phyloP scores from a whole-genome alignment of 495 filamentous ascomycete genomes.

The Penicillium verhagenii region DNA sequence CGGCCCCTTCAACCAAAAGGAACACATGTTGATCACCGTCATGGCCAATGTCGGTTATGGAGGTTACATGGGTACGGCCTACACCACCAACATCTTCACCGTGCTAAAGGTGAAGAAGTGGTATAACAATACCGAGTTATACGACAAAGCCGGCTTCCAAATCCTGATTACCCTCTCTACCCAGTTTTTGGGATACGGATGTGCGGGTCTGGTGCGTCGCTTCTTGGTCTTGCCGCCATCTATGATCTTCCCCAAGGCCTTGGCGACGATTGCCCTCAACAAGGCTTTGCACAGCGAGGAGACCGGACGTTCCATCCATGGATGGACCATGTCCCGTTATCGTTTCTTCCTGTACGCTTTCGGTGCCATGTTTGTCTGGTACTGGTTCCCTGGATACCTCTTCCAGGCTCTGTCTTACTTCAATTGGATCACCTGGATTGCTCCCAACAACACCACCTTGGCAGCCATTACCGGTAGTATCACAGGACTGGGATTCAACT shows the following conservation, averaged over 20 bases:
- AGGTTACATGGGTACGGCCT: conserved; percentile 38
- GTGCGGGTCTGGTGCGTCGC: conserved; percentile 44
- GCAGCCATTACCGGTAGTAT: conserved; percentile 50
- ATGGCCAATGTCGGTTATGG: conserved; percentile 46
- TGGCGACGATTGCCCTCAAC: conserved; percentile 58
- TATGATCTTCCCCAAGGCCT: conserved; percentile 63
- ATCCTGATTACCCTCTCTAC: conserved; percentile 35
- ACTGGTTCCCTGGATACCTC: conserved; percentile 45
- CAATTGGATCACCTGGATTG: conserved; percentile 30
- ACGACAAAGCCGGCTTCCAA: conserved; percentile 45
- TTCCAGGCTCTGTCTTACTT: conserved; percentile 29
- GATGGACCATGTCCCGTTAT: conserved; percentile 59
- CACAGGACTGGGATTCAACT: conserved; percentile 45
- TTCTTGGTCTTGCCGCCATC: conserved; percentile 51
- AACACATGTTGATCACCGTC: conserved; percentile 56
- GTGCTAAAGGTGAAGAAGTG: conserved; percentile 55
- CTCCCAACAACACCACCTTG: conserved; percentile 32
- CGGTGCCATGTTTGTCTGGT: conserved; percentile 48
- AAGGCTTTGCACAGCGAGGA: conserved; percentile 63
- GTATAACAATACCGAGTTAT: conserved; percentile 56
- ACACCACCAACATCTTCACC: conserved; percentile 59
- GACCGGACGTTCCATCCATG: conserved; percentile 50
- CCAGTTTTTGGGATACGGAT: conserved; percentile 51
- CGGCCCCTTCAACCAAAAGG: conserved; percentile 51
- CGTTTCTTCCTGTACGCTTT: conserved; percentile 57